Evolutionary conservation across 805 yeast genomes (phyloP).

Genomic region (Zygotorulaspora florentina): DNA sequence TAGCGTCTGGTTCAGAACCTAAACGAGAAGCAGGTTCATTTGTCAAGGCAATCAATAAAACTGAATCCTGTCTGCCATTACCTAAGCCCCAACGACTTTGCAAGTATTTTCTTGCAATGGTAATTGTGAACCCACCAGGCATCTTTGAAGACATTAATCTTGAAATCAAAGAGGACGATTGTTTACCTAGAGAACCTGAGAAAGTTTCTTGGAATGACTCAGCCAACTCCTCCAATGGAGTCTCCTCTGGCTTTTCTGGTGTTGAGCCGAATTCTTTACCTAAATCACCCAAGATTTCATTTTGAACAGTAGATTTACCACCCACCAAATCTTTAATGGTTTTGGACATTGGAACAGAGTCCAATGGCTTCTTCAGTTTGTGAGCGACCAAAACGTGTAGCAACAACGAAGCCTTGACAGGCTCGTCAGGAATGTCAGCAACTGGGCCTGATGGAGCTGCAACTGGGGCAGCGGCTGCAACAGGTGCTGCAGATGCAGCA

Average conservation of each 20-base stretch:
- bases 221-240: conserved; percentile 93
- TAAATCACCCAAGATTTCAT: conserved; percentile 96
- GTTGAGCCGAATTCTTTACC: conserved; percentile 98
- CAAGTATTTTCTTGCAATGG: conserved; percentile 87
- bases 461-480: conserved; percentile 53
- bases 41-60: conserved; percentile 74
- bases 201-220: conserved; percentile 91
- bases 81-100: conserved; percentile 91
- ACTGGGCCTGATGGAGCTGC: conserved; percentile 76
- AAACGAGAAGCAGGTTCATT: conserved; percentile 90
- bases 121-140: conserved; percentile 98
- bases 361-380: conserved; percentile 87
- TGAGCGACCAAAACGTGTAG: conserved; percentile 91
- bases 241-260: conserved; percentile 98
- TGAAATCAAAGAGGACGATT: conserved; percentile 81
- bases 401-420: conserved; percentile 77
- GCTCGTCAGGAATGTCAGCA: conserved; percentile 81
- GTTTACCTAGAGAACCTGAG: conserved; percentile 87
- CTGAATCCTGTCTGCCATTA: conserved; percentile 91
- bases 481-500: conserved; percentile 53
- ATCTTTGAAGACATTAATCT: conserved; percentile 93
- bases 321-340: conserved; percentile 96
- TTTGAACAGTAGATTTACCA: conserved; percentile 98
- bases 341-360: conserved; percentile 79
- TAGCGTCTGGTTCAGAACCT: conserved; percentile 83